Conservation (phyloP, 2,329 filamentous ascomycete genomes). For the Eutypa lata region DNA sequence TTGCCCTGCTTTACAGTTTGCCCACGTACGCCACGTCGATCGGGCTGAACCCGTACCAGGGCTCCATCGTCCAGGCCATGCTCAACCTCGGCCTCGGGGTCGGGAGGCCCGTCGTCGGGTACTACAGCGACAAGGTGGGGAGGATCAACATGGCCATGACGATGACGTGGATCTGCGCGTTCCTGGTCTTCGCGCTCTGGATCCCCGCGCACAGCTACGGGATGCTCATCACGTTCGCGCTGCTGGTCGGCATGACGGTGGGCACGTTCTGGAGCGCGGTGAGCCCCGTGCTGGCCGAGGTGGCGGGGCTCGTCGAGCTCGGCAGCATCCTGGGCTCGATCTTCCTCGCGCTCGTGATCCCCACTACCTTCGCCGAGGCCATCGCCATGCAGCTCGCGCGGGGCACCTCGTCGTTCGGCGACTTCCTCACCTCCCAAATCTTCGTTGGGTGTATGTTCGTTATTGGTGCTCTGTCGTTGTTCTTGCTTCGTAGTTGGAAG, state of each 20-base stretch:
- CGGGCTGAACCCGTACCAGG: slow-evolving; percentile 57
- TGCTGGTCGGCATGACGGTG: slow-evolving; percentile 55
- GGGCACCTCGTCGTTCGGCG: slow-evolving; percentile 30
- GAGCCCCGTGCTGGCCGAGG: slow-evolving; percentile 57
- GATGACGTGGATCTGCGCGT: slow-evolving; percentile 51
- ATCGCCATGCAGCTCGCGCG: slow-evolving; percentile 51
- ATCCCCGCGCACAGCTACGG: slow-evolving; percentile 56
- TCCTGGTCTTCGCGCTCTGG: slow-evolving; percentile 62
- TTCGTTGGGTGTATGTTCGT: slow-evolving; percentile 62
- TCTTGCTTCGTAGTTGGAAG: slow-evolving; percentile 58
- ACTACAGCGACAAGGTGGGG: slow-evolving; percentile 56
- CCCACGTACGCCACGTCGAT: slow-evolving; percentile 60
- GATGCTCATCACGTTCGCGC: slow-evolving; percentile 55
- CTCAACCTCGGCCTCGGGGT: slow-evolving; percentile 61
- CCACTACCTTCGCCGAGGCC: slow-evolving; percentile 46
- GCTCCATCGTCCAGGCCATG: slow-evolving; percentile 57
- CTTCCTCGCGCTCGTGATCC: slow-evolving; percentile 56
- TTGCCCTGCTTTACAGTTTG: slow-evolving; percentile 61
- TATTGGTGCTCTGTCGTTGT: slow-evolving; percentile 49
- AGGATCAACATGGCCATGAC: slow-evolving; percentile 59
- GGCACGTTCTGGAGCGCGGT: slow-evolving; percentile 60
- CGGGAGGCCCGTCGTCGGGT: slow-evolving; percentile 58
- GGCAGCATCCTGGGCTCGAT: slow-evolving; percentile 55
- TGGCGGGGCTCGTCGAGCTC: slow-evolving; percentile 57
- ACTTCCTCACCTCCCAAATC: slow-evolving; percentile 56